Base-by-base conservation (phyloP, 257 asterid genomes). In the Rauvolfia tetraphylla region DNA sequence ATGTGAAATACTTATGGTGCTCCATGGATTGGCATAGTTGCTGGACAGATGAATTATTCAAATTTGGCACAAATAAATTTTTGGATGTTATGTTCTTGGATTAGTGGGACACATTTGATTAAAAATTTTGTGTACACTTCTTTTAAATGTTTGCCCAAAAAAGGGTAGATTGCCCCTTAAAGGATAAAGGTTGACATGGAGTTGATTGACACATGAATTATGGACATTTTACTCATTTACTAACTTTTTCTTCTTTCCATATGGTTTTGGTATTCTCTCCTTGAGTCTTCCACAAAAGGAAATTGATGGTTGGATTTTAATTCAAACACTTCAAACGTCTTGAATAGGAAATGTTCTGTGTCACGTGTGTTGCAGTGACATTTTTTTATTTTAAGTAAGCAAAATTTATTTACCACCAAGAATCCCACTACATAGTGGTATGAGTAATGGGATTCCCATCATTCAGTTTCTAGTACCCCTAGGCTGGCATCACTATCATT, bases 121-220 rank as follows among this genome's bases (percentile, higher is more conserved):
- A 68, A 84, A 68, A 41, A 68, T 76, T 63, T 73, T 51, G 79
- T 71, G 71, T 71, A 74, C 56, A 41, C 76, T 33, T 57, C 76
- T 76, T 82, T 69, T 62, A 20, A 67, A 75, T 85, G 88, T 80
- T 81, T 79, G 69, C 41, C 80, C 79, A 33, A 74, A 80, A 75
- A 65, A 69, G 77, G 76, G 39, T 66, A 36, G 68, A 62, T 57
- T 57, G 31, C 58, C 51, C 65, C 58, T 79, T 68, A 1, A 46
- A 84, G 75, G 65, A 72, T 53, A 38, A 79, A 65, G 41, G 72
- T 29, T 72, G 72, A 53, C 76, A 44, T 76, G 76, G 27, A 61
- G 2, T 41, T 46, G 9, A 71, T 65, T 72, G 73, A 51, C 75
- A 53, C 7, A 53, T 46, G 36, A 63, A 79, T 51, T 56, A 6